Evolutionary conservation across 2,329 filamentous ascomycete genomes (phyloP), one percentile per base, ranked within the genome.

Genomic region (Periglandula ipomoeae): DNA sequence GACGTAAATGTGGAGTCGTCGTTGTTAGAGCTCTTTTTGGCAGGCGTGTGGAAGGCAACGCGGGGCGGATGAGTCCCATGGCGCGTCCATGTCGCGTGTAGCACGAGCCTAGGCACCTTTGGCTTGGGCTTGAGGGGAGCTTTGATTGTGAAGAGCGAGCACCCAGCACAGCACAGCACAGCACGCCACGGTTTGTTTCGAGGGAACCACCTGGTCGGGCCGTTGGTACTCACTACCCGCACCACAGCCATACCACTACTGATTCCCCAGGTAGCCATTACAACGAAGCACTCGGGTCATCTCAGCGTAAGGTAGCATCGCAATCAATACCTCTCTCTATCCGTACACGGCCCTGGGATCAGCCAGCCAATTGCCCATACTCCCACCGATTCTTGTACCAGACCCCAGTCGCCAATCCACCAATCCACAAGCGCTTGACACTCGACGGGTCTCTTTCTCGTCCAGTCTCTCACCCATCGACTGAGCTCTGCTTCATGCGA

Each of bases 31-130:
- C 37, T 11, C 30, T 32, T 32, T 32, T 32, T 32, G 30, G 30
- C 30, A 15, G 30, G 30, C 30, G 15, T n/a, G n/a, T n/a, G 35
- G n/a, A n/a, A 24, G 20, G 5, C 15, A n/a, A 42, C 3, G 39
- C 17, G 39, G 39, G 39, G 39, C 39, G 19, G 39, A 7, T 30
- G 27, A 30, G 27, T 20, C 19, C 24, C 17, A 40, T 32, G 46
- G 46, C 43, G 43, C 43, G 43, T 45, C 43, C 46, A 37, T 19
- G 38, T 43, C 46, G 46, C 46, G 38, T 48, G 46, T 24, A 4
- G 20, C 26, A n/a, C 37, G 10, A 27, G 34, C 24, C 26, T 11
- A 40, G 37, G n/a, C n/a, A n/a, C n/a, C n/a, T n/a, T n/a, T 5
- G 27, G 27, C 27, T 11, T 13, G 9, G 10, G 7, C 27, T 11